Base-by-base conservation (phyloP, 2,329 filamentous ascomycete species). In the Talaromyces islandicus region DNA sequence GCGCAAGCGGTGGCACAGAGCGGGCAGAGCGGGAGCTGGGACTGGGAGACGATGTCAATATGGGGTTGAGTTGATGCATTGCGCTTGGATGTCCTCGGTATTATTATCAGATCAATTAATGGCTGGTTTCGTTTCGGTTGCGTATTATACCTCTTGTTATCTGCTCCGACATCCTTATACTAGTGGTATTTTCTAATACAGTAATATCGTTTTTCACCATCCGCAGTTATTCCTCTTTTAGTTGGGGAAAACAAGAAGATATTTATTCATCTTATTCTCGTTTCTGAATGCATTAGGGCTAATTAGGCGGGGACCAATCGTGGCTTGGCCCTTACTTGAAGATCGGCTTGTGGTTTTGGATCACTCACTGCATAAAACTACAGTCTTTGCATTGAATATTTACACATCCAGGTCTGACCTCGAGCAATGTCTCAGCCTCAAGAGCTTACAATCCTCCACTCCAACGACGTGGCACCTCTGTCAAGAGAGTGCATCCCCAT, bases 11-110 rank as follows among this genome's bases (percentile, higher is more conserved):
- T 74, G 80, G 64, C 78, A 85, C 83, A 12, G 76, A 78, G 57
- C 72, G 80, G 59, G 81, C 73, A 24, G 74, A 71, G 71, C 76
- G 65, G 65, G 86, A 78, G 65, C 92, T 91, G 87, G 90, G 90
- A 0, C 83, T 95, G 55, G 89, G 90, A 1, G 92, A 96, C 71
- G 91, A 96, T 69, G 86, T 89, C 25, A 82, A 88, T 68, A 94
- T 96, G 89, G 88, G 86, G 32, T 77, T 96, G 65, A 91, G 93
- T 73, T 93, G 53, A 59, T 55, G 7, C 35, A 38, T 54, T 38
- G 35, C 35, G n/a, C n/a, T 38, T n/a, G 14, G 6, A n/a, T n/a
- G 7, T 21, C 9, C 11, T 46, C 21, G 43, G 19, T 46, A 46
- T 46, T 46, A 24, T 46, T 46, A 46, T 12, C n/a, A 21, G 43